These are phyloP conservation scores for Phytophthora macrochlamydospora DNA, from an alignment of 352 stramenopile genomes.

Conservation along the genomic window DNA sequence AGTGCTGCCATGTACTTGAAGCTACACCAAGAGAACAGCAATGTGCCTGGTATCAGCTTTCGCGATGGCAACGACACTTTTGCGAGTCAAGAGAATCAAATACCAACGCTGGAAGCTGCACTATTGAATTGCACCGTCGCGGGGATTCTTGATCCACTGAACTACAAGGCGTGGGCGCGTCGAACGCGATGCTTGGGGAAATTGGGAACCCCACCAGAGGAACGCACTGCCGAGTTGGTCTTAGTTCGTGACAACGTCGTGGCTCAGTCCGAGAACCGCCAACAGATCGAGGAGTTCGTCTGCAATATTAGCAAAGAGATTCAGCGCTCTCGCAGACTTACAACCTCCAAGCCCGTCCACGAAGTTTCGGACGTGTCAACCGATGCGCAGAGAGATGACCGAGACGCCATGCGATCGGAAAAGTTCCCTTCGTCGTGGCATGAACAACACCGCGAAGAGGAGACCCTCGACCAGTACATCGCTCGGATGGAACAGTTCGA, in stretches of 20 bases:
- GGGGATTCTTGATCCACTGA: slow-evolving; percentile 13
- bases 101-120: slow-evolving; percentile 3
- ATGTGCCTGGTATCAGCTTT: neutral
- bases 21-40: slow-evolving; percentile 7
- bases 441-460: neutral
- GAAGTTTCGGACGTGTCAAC: slow-evolving; percentile 4
- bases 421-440: neutral
- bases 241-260: neutral
- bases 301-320: neutral
- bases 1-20: slow-evolving; percentile 14
- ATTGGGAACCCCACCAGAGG: neutral
- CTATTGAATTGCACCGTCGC: slow-evolving; percentile 15
- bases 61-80: neutral
- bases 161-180: neutral
- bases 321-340: neutral
- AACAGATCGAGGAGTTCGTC: neutral
- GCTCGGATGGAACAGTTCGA: slow-evolving; percentile 11
- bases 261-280: neutral
- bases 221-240: neutral
- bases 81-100: neutral
- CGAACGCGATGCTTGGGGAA: neutral
- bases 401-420: neutral
- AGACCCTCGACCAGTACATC: slow-evolving; percentile 18
- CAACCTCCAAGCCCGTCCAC: neutral
- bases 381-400: slow-evolving; percentile 4